Evolutionary conservation across 441 rosid species (phyloP), one percentile per base, ranked within the genome.

Genomic region (Jatropha podagrica): DNA sequence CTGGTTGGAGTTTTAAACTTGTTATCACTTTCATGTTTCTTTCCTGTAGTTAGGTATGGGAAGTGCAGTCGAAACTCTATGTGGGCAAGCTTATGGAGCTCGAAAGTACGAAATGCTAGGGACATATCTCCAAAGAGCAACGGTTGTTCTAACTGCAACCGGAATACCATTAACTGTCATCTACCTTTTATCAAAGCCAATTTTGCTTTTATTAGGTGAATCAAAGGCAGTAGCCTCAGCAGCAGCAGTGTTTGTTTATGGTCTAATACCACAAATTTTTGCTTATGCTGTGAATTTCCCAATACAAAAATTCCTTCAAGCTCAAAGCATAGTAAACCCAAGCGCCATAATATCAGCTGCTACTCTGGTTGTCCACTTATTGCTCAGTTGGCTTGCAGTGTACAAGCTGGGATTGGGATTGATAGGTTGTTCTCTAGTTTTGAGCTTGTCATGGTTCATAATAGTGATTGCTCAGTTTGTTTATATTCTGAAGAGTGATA

Each of bases 21-120:
- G 10, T 44, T 44, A 5, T 44, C 6, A 8, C 20, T 55, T 55
- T 55, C 1, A 55, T 55, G 27, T 55, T 37, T 3, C 4, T 7
- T 61, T 10, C 13, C 26, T 62, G 67, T 76, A 91, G 96, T 76
- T 91, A 8, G 98, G 98, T 7, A 90, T 91, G 98, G 98, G 97
- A 70, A 91, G 98, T 63, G 95, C 95, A 3, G 98, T 93, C 12
- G 97, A 93, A 67, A 93, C 98, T 1, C 85, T 93, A 11, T 93
- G 98, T 26, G 94, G 97, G 11, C 98, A 93, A 84, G 95, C 98
- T 0, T 89, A 90, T 27, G 98, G 98, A 0, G 95, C 94, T 0
- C 69, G 76, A 15, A 83, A 80, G 15, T 81, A 82, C 40, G 91
- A 86, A 17, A 89, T 92, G 94, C 78, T 92, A 23, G 97, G 97